Evolutionary conservation across 2,329 filamentous ascomycete genomes (phyloP), one percentile per base, ranked within the genome.

Genomic region (Ceratocystis harringtonii): DNA sequence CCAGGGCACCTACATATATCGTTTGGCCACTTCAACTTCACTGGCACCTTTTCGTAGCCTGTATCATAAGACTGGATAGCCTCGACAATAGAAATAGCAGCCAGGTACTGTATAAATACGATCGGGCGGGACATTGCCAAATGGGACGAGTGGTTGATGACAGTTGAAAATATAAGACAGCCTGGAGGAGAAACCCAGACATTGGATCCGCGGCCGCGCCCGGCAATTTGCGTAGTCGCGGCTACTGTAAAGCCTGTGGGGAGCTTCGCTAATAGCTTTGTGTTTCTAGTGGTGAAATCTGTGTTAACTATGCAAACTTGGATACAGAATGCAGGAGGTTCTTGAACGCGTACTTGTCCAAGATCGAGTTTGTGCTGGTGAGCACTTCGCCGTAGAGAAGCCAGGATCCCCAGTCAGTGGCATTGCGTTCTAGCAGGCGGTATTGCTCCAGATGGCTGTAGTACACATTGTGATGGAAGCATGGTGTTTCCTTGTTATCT

Each of bases 11-110:
- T 75, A 86, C 84, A 92, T 65, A 99, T 89, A 72, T 99, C 94
- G 71, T 99, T 99, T 10, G 94, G 94, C 94, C 94, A 99, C 75
- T 99, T 99, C 41, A 99, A 77, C 73, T 89, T 91, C 50, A 99
- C 81, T 0, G 89, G 89, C 3, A 97, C 74, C 0, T 84, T 78
- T 5, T 83, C 79, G 74, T 95, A 97, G 6, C 86, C 89, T 1
- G 76, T 75, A 61, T 87, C 90, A 72, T 97, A 97, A 30, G 80
- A 81, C 69, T 89, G 86, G 68, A 97, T 86, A 0, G 90, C 92
- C 68, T 89, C 83, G 2, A 95, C 87, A 52, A 92, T 88, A 50
- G 94, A 92, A 58, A 99, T 83, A 0, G 91, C 92, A 0, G 90
- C 86, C 15, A 99, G 81, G 73, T 99, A 99, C 74, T 97, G 94